Percentiles rank a stretch among this genome's conserved stretches.
These are phyloP conservation scores for Phlebopus sp. DNA, from an alignment of 1,284 basidiomycete species.

Conservation along the genomic window DNA sequence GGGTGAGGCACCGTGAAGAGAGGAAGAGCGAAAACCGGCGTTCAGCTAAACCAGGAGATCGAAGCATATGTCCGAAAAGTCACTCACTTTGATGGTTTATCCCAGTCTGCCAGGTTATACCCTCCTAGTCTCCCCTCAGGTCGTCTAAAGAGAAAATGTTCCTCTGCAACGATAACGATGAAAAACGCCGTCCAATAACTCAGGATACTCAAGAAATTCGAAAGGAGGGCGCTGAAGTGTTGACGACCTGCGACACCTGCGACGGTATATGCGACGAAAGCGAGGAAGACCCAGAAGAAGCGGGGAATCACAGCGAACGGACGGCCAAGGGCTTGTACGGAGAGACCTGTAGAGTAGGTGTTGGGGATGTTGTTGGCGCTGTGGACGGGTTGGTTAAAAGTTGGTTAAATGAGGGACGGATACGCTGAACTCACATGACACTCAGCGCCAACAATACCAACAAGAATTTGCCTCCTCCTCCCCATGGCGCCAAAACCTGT, in stretches of 20 bases:
- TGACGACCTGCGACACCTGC: conserved; percentile 61
- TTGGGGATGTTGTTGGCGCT: conserved; percentile 61
- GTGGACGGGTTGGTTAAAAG: background rate
- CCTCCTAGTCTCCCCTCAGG: conserved; percentile 42
- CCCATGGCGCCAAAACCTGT: conserved; percentile 44
- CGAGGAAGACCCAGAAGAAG: conserved; percentile 56
- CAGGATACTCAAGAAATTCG: conserved; percentile 52
- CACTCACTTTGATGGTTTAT: conserved; percentile 41
- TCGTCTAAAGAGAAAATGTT: conserved; percentile 56
- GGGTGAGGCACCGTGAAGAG: background rate
- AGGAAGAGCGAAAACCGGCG: background rate
- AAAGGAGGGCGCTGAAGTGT: conserved; percentile 57
- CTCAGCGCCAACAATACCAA: conserved; percentile 57
- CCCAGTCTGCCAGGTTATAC: conserved; percentile 58
- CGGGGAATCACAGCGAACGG: conserved; percentile 56
- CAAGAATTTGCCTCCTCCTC: conserved; percentile 56
- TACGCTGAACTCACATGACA: conserved; percentile 37
- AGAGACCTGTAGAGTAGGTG: conserved; percentile 56
- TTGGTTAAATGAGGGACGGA: background rate
- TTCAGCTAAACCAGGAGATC: no score
- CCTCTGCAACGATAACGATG: conserved; percentile 54
- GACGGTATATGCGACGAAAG: conserved; percentile 53
- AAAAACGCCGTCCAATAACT: conserved; percentile 69
- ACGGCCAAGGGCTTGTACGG: conserved; percentile 55
- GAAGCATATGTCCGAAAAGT: background rate